A percentile compares a stretch with the other conserved stretches of the same genome.
Evolutionary conservation across 192 early-diverging fungal genomes (phyloP).

Genomic region (Pilaira anomala): DNA sequence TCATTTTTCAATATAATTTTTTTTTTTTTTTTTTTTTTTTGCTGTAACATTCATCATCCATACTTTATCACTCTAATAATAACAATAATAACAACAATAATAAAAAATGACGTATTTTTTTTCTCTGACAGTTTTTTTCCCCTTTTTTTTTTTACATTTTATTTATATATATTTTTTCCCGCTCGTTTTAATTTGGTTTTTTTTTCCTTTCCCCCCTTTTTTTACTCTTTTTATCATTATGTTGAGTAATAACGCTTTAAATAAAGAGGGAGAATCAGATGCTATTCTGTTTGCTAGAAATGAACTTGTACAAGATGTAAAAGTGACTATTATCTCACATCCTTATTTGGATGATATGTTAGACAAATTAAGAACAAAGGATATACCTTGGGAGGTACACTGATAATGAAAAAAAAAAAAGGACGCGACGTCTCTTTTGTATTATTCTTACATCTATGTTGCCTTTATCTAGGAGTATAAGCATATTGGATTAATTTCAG

Average conservation of each 20-base stretch:
- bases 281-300: background rate
- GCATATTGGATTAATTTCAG: slow-evolving; percentile 74
- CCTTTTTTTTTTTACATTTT: background rate
- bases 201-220: background rate
- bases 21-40: background rate
- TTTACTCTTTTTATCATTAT: background rate
- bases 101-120: too few species aligned
- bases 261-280: too few species aligned
- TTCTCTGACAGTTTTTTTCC: background rate
- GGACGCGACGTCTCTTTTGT: background rate
- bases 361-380: slow-evolving; percentile 59
- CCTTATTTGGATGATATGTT: slow-evolving; percentile 80
- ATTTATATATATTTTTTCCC: background rate
- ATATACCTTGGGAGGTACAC: slow-evolving; percentile 92
- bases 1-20: background rate
- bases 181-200: background rate
- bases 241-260: background rate
- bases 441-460: background rate
- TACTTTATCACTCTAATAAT: background rate
- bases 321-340: slow-evolving; percentile 63
- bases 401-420: too few species aligned
- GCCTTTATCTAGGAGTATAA: slow-evolving; percentile 70
- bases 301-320: slow-evolving; percentile 38
- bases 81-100: background rate
- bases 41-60: background rate